These are phyloP conservation scores for Synchytrium microbalum DNA, from an alignment of 371 early-diverging fungal species.

Conservation along the genomic window DNA sequence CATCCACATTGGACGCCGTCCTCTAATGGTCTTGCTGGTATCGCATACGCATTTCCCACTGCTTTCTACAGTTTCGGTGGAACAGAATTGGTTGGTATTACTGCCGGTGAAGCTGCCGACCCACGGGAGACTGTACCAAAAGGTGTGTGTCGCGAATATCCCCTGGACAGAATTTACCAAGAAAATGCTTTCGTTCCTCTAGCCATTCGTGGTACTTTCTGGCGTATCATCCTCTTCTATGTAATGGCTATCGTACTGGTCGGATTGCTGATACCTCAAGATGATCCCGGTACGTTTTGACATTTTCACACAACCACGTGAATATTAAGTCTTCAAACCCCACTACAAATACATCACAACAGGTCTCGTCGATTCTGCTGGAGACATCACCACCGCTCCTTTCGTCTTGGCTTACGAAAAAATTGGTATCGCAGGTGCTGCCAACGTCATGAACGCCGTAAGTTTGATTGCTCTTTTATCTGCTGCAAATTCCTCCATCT, in stretches of 20 bases:
- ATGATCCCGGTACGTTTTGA: no score
- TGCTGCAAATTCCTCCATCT: conserved; percentile 64
- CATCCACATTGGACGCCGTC: conserved; percentile 35
- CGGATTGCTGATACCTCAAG: not conserved
- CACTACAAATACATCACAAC: no score
- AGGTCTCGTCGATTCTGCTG: not conserved
- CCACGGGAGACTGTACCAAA: conserved; percentile 32
- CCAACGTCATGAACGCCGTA: conserved; percentile 41
- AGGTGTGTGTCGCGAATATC: no score
- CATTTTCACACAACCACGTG: no score
- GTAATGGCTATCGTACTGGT: conserved; percentile 1
- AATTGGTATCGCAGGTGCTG: conserved; percentile 26
- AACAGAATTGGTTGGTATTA: conserved; percentile 55
- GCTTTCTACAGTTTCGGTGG: conserved; percentile 89
- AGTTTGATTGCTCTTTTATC: conserved; percentile 43
- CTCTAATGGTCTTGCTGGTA: conserved; percentile 54
- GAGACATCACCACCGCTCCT: not conserved
- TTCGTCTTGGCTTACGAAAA: not conserved
- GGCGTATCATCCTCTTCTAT: conserved; percentile 32
- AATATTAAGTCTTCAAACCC: no score
- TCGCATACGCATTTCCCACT: conserved; percentile 62
- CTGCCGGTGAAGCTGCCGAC: conserved; percentile 38
- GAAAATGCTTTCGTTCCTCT: no score
- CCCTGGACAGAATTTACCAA: no score
- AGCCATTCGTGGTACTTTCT: conserved; percentile 37